Percentiles rank a stretch among this genome's conserved stretches.
phyloP scores from a whole-genome alignment of 495 filamentous ascomycete species.

The Daldinia loculata region DNA sequence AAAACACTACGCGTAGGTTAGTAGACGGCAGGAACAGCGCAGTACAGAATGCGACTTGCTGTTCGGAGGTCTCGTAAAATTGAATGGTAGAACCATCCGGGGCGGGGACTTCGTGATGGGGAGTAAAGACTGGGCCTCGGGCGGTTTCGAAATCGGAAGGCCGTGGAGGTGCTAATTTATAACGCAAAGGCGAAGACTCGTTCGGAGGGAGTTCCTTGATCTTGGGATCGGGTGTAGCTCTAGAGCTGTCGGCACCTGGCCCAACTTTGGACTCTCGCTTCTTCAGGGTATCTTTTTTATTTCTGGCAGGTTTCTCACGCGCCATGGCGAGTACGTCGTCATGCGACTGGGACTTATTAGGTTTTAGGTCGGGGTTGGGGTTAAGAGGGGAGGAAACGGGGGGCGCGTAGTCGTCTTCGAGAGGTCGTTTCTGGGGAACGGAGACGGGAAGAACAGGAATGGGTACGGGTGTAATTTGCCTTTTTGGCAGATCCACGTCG shows the following conservation, averaged over 20 bases:
- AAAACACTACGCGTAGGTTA: constrained; percentile 68
- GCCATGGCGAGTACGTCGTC: constrained; percentile 51
- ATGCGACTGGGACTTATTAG: constrained; percentile 45
- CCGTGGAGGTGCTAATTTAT: constrained; percentile 66
- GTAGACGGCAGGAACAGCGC: constrained; percentile 43
- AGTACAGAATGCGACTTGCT: constrained; percentile 61
- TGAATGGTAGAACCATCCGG: constrained; percentile 59
- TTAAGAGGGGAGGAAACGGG: constrained; percentile 70
- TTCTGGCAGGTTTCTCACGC: constrained; percentile 57
- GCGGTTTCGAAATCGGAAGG: constrained; percentile 66
- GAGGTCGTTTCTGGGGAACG: constrained; percentile 67
- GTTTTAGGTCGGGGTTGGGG: constrained; percentile 57
- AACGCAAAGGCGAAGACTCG: constrained; percentile 62
- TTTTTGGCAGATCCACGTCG: constrained; percentile 47
- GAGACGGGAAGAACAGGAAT: constrained; percentile 47
- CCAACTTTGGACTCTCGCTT: constrained; percentile 76
- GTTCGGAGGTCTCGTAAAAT: constrained; percentile 70
- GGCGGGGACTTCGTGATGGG: constrained; percentile 56
- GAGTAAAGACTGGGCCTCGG: constrained; percentile 62
- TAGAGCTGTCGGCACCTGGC: constrained; percentile 54
- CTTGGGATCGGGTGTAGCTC: constrained; percentile 66
- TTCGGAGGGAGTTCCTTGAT: constrained; percentile 55
- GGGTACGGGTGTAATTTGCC: constrained; percentile 54
- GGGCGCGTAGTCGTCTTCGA: constrained; percentile 63
- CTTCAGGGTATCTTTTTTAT: constrained; percentile 77